Conservation (phyloP, 2,329 filamentous ascomycete species). For the Talaromyces sp. region DNA sequence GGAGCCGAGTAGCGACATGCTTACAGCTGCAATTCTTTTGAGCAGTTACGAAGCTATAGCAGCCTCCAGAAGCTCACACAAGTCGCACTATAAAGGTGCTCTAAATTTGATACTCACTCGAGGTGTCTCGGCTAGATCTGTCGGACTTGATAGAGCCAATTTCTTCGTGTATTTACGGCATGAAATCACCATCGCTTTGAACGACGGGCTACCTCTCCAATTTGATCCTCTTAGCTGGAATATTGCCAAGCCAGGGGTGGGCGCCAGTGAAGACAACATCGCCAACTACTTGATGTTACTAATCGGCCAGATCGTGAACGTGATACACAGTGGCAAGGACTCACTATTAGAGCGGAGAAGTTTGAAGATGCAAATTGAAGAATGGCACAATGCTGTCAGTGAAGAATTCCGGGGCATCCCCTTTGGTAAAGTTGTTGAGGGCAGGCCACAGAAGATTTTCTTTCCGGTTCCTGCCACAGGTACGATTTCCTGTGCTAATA, state of each 20-base stretch:
- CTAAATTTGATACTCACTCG: background rate
- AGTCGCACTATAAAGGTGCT: background rate
- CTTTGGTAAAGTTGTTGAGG: background rate
- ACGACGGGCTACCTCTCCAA: background rate
- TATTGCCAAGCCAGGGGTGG: background rate
- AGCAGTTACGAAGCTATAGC: background rate
- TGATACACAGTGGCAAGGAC: background rate
- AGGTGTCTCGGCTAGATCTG: background rate
- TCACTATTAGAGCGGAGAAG: background rate
- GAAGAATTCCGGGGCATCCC: background rate
- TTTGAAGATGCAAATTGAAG: background rate
- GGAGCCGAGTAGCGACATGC: background rate
- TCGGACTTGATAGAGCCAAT: background rate
- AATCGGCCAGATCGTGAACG: background rate
- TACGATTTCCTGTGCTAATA: background rate
- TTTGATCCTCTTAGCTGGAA: background rate
- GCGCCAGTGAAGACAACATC: background rate
- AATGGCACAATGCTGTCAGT: background rate
- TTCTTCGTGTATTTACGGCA: background rate
- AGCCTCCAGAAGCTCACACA: background rate
- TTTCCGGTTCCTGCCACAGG: background rate
- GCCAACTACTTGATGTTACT: background rate
- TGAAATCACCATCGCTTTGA: background rate
- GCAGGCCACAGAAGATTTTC: background rate
- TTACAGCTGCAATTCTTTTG: background rate